A percentile compares a stretch with the other conserved stretches of the same genome.
These are phyloP conservation scores for Juncus effusus DNA, from an alignment of 176 grass and related monocot genomes.

Conservation along the genomic window DNA sequence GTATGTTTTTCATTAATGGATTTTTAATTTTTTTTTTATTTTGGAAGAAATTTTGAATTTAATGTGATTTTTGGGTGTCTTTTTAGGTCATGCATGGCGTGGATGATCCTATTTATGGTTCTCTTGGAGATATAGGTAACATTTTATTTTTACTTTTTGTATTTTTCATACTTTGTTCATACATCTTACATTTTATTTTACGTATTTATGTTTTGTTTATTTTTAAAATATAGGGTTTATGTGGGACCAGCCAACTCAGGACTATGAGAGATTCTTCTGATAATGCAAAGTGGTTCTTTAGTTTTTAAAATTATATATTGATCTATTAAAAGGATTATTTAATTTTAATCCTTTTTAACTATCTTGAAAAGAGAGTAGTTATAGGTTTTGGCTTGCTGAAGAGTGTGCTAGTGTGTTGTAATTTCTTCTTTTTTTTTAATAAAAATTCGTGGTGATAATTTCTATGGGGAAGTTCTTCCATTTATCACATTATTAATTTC, in stretches of 20 bases:
- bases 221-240: constrained; percentile 51
- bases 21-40: background rate
- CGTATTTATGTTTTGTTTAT: background rate
- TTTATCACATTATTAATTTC: no score
- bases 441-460: no score
- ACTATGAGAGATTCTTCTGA: constrained; percentile 73
- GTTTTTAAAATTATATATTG: constrained; percentile 14
- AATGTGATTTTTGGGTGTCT: constrained; percentile 15
- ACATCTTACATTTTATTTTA: background rate
- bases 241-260: constrained; percentile 56
- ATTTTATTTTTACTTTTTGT: constrained; percentile 6
- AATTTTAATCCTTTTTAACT: no score
- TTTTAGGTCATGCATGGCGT: constrained; percentile 54
- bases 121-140: constrained; percentile 71
- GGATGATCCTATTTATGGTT: constrained; percentile 72
- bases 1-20: constrained; percentile 27
- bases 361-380: no score
- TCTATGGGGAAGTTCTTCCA: no score
- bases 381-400: no score
- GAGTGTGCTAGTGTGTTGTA: no score
- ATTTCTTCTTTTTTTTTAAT: no score
- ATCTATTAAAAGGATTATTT: background rate
- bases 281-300: background rate
- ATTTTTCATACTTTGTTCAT: background rate
- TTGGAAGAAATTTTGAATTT: background rate